These are phyloP conservation scores for Cornus controversa DNA, from an alignment of 148 eudicot species.

Conservation along the genomic window DNA sequence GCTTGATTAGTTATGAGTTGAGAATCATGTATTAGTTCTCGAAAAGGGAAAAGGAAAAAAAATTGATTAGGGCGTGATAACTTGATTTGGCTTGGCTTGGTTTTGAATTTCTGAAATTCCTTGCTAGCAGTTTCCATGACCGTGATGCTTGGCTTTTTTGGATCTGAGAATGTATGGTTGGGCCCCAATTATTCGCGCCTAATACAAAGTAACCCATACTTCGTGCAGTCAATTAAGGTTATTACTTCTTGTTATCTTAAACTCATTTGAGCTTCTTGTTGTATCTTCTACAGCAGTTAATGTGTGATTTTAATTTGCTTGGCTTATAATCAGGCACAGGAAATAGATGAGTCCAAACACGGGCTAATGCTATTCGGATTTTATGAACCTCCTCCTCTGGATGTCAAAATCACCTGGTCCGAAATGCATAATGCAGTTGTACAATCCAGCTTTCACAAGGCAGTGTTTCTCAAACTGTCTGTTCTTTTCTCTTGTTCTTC, in stretches of 20 bases:
- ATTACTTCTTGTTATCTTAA: neutral
- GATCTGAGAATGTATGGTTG: slow-evolving; percentile 38
- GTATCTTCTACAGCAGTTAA: neutral
- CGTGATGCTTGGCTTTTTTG: slow-evolving; percentile 51
- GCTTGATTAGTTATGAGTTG: too few relatives aligned
- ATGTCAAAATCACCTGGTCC: slow-evolving; percentile 51
- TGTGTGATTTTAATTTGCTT: neutral
- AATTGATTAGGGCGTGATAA: neutral
- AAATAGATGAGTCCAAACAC: slow-evolving; percentile 29
- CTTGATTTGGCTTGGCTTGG: neutral
- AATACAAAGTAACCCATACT: slow-evolving; percentile 38
- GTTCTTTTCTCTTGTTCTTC: neutral
- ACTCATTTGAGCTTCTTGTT: neutral
- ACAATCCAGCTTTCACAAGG: slow-evolving; percentile 34
- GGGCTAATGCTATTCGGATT: slow-evolving; percentile 71
- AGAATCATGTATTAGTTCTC: too few relatives aligned
- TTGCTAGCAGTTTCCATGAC: slow-evolving; percentile 50
- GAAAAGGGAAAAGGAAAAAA: too few relatives aligned
- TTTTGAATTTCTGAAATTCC: slow-evolving; percentile 10
- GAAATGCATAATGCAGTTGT: slow-evolving; percentile 28
- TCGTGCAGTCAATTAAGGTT: slow-evolving; percentile 56
- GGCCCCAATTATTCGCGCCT: slow-evolving; percentile 52
- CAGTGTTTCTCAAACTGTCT: slow-evolving; percentile 1
- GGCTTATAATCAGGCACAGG: slow-evolving; percentile 41
- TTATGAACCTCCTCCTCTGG: slow-evolving; percentile 52